A percentile compares a stretch with the other conserved stretches of the same genome.
Conservation (phyloP, 2,329 filamentous ascomycete species). For the Plectosphaerella plurivora region DNA sequence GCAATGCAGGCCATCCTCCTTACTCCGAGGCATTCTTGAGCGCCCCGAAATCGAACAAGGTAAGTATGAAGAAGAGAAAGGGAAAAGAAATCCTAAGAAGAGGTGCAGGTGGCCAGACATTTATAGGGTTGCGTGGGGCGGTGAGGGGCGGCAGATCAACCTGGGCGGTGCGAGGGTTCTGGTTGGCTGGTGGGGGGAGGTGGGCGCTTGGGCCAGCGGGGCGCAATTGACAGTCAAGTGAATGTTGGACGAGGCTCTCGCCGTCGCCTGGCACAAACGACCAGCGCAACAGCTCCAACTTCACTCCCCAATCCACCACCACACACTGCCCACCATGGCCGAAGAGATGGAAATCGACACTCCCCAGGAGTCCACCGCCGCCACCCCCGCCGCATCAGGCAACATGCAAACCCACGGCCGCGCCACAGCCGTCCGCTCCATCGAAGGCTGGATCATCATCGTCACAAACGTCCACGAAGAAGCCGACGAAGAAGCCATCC, state of each 20-base stretch:
- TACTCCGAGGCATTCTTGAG: constrained; percentile 38
- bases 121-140: background rate
- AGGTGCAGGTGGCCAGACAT: background rate
- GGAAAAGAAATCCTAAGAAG: background rate
- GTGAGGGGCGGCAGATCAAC: background rate
- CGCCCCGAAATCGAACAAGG: constrained; percentile 38
- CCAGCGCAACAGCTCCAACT: background rate
- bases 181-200: background rate
- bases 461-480: constrained; percentile 87
- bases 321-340: constrained; percentile 32
- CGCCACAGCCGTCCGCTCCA: constrained; percentile 77
- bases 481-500: constrained; percentile 76
- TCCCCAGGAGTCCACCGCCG: constrained; percentile 18
- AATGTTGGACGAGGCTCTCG: background rate
- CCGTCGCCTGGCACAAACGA: background rate
- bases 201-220: background rate
- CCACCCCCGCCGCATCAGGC: constrained; percentile 32
- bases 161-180: background rate
- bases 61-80: constrained; percentile 40
- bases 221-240: background rate
- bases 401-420: constrained; percentile 70
- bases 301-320: background rate
- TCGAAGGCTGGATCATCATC: constrained; percentile 86
- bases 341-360: constrained; percentile 60
- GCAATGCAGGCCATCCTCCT: constrained; percentile 46